phyloP scores from a whole-genome alignment of 2,329 filamentous ascomycete genomes.

The Diaporthe sp. region DNA sequence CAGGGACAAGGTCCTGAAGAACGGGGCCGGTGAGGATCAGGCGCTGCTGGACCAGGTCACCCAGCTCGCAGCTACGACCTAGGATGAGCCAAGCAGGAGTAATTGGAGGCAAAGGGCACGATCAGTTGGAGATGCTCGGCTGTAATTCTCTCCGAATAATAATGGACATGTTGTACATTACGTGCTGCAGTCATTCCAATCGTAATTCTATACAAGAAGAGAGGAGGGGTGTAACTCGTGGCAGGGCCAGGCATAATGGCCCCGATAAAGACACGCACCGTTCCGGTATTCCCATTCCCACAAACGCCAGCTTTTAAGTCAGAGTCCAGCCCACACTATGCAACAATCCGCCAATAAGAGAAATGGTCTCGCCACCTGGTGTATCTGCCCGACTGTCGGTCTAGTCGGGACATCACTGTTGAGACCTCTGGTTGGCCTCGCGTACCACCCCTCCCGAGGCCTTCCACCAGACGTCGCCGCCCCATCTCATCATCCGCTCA shows the following conservation, averaged over 20 bases:
- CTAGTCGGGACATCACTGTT: slow-evolving; percentile 29
- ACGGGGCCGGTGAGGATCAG: slow-evolving; percentile 63
- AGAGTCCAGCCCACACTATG: slow-evolving; percentile 11
- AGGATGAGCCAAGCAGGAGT: neutral
- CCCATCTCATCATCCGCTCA: slow-evolving; percentile 89
- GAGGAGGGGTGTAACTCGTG: slow-evolving; percentile 30
- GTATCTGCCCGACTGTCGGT: neutral
- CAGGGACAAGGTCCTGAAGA: slow-evolving; percentile 69
- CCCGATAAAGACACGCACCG: slow-evolving; percentile 31
- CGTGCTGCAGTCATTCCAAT: slow-evolving; percentile 20
- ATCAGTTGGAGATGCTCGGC: neutral
- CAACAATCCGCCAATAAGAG: neutral
- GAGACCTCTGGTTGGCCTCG: slow-evolving; percentile 50
- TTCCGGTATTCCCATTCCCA: slow-evolving; percentile 25
- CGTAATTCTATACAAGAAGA: slow-evolving; percentile 32
- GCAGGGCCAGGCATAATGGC: slow-evolving; percentile 4
- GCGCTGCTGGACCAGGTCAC: slow-evolving; percentile 66
- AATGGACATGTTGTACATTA: slow-evolving; percentile 29
- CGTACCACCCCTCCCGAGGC: slow-evolving; percentile 80
- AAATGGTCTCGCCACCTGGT: neutral
- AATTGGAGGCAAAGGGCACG: neutral
- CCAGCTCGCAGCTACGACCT: slow-evolving; percentile 48
- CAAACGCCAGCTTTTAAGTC: slow-evolving; percentile 36
- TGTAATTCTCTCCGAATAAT: neutral
- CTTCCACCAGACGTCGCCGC: slow-evolving; percentile 93